phyloP scores from a whole-genome alignment of 2,329 filamentous ascomycete genomes.

The Diplodia seriata region DNA sequence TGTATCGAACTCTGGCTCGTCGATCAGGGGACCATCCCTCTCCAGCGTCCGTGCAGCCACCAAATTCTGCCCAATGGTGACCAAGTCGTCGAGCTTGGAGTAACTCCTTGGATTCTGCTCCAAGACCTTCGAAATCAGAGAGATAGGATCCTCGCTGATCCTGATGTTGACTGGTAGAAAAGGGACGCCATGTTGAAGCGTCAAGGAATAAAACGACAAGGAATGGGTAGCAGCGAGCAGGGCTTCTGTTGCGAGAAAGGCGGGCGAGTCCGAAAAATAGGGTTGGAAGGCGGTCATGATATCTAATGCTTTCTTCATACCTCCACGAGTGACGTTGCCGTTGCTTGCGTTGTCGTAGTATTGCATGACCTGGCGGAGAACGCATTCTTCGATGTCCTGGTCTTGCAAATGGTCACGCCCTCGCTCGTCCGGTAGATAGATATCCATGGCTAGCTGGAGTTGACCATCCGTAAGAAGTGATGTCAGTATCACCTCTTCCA shows the following conservation, averaged over 20 bases:
- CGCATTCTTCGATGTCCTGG: conserved; percentile 64
- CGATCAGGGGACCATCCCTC: conserved; percentile 37
- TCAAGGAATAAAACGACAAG: conserved; percentile 77
- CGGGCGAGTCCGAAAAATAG: conserved; percentile 61
- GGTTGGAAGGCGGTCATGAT: conserved; percentile 72
- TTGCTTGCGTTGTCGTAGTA: conserved; percentile 85
- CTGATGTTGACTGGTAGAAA: conserved; percentile 80
- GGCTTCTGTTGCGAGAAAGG: conserved; percentile 65
- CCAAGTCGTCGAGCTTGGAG: conserved; percentile 74
- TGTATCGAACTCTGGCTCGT: conserved; percentile 31
- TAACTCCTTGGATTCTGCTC: conserved; percentile 79
- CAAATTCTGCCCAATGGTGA: conserved; percentile 72
- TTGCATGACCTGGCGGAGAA: conserved; percentile 67
- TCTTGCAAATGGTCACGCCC: conserved; percentile 58
- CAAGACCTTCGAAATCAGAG: conserved; percentile 74
- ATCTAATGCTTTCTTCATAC: conserved; percentile 77
- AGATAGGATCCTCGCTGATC: conserved; percentile 77
- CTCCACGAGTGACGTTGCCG: conserved; percentile 76
- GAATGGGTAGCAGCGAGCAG: conserved; percentile 76
- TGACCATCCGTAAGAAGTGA: conserved; percentile 52
- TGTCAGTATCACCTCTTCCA: conserved; percentile 76
- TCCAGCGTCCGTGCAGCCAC: conserved; percentile 62
- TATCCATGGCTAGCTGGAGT: conserved; percentile 64
- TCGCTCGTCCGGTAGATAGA: conserved; percentile 66
- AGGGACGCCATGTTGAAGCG: conserved; percentile 78